Conservation (phyloP, 192 early-diverging fungal genomes). For the Gaertneriomyces semiglobifer region DNA sequence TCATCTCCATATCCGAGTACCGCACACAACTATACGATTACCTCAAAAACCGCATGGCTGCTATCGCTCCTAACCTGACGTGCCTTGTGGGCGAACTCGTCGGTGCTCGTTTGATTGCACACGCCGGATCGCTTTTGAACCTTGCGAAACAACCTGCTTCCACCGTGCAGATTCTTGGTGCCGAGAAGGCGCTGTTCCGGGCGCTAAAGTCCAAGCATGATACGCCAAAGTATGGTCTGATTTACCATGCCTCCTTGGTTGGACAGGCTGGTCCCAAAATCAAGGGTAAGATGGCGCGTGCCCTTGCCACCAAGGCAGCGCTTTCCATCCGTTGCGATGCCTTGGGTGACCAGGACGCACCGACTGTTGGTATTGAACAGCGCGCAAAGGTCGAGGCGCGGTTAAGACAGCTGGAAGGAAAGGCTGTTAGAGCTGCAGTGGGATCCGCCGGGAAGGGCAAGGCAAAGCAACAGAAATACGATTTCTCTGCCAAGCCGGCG, state of each 20-base stretch:
- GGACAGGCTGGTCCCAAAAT: slow-evolving; percentile 90
- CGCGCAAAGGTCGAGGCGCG: slow-evolving; percentile 85
- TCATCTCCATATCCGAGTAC: slow-evolving; percentile 93
- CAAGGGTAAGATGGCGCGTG: slow-evolving; percentile 98
- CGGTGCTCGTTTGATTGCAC: slow-evolving; percentile 94
- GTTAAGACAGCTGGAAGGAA: slow-evolving; percentile 85
- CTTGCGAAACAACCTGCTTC: slow-evolving; percentile 96
- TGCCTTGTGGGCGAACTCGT: slow-evolving; percentile 93
- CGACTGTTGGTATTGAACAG: slow-evolving; percentile 79
- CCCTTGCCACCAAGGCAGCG: slow-evolving; percentile 88
- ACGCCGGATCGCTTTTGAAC: slow-evolving; percentile 95
- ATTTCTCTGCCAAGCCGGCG: slow-evolving; percentile 39
- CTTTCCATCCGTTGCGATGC: slow-evolving; percentile 90
- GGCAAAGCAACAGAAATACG: slow-evolving; percentile 62
- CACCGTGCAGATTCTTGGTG: slow-evolving; percentile 96
- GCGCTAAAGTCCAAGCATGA: slow-evolving; percentile 95
- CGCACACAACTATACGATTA: slow-evolving; percentile 93
- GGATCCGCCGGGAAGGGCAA: slow-evolving; percentile 69
- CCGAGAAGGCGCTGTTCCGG: slow-evolving; percentile 98
- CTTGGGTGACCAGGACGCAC: slow-evolving; percentile 57
- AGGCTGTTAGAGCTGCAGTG: slow-evolving; percentile 51
- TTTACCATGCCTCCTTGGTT: slow-evolving; percentile 95
- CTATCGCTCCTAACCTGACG: slow-evolving; percentile 61
- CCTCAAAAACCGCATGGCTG: slow-evolving; percentile 92
- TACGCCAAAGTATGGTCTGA: slow-evolving; percentile 96